Evolutionary conservation across 495 filamentous ascomycete genomes (phyloP).

Genomic region (Venustampulla echinocandica): DNA sequence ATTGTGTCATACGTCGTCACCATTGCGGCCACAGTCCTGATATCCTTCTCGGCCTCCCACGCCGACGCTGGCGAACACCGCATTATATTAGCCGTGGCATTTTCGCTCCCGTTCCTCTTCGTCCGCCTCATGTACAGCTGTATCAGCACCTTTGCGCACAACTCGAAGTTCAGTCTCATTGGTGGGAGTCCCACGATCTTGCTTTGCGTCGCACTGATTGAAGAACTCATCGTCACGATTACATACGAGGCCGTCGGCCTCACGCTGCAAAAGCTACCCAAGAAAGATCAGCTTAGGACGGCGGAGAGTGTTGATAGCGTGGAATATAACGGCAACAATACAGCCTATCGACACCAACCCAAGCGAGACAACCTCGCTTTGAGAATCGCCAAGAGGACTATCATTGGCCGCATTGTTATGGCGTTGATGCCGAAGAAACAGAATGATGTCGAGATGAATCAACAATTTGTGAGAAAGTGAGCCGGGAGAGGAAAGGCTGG

Average conservation of each 20-base stretch:
- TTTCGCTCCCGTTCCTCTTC: conserved; percentile 32
- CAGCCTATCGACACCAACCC: not conserved
- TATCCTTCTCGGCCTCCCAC: conserved; percentile 9
- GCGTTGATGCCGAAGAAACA: conserved; percentile 4
- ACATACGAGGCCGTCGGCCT: conserved; percentile 28
- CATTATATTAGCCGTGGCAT: conserved; percentile 27
- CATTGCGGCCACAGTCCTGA: conserved; percentile 18
- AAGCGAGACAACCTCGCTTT: conserved; percentile 2
- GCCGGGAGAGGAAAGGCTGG: too few species aligned
- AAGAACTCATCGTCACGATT: conserved; percentile 31
- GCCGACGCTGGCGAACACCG: conserved; percentile 27
- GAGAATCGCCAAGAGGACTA: conserved; percentile 13
- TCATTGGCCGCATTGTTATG: conserved; percentile 19
- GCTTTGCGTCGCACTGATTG: conserved; percentile 33
- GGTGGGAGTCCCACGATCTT: conserved; percentile 28
- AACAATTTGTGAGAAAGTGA: too few species aligned
- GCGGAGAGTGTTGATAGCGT: not conserved
- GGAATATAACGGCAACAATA: not conserved
- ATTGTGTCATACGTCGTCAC: conserved; percentile 18
- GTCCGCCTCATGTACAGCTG: conserved; percentile 33
- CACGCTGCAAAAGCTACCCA: conserved; percentile 20
- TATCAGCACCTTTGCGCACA: conserved; percentile 27
- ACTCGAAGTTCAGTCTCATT: conserved; percentile 28
- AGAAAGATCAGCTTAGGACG: not conserved
- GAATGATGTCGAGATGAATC: conserved; percentile 14